phyloP scores from a whole-genome alignment of 192 early-diverging fungal genomes.

The Cladochytrium replicatum region DNA sequence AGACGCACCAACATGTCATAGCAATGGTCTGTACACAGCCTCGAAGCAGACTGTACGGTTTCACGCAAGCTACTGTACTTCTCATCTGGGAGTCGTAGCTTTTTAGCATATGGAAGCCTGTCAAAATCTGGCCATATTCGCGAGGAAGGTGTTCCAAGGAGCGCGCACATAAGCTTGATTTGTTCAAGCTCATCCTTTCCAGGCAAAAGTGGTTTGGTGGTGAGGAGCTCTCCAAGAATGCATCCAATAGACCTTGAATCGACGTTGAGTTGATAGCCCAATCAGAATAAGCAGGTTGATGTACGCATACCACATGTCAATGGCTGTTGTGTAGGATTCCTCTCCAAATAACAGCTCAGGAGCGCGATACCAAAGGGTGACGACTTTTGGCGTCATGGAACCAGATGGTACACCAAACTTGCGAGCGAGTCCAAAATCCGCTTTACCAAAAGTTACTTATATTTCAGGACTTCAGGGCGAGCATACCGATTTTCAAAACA shows the following conservation, averaged over 20 bases:
- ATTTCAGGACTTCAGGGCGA: neutral
- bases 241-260: constrained; percentile 82
- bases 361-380: constrained; percentile 95
- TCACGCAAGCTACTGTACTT: constrained; percentile 48
- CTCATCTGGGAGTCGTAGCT: constrained; percentile 48
- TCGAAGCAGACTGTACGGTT: too few relatives aligned
- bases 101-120: constrained; percentile 48
- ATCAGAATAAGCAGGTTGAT: neutral
- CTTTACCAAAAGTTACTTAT: constrained; percentile 27
- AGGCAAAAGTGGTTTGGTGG: constrained; percentile 60
- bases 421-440: constrained; percentile 86
- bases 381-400: constrained; percentile 78
- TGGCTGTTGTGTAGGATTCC: constrained; percentile 77
- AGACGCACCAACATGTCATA: too few relatives aligned
- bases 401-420: constrained; percentile 61
- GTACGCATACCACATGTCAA: constrained; percentile 62
- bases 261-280: neutral
- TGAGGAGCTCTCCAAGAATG: constrained; percentile 88
- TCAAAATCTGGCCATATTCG: constrained; percentile 70
- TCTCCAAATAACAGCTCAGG: constrained; percentile 85
- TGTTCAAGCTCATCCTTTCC: constrained; percentile 87
- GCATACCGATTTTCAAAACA: constrained; percentile 72
- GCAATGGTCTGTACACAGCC: too few relatives aligned
- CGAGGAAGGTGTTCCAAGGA: constrained; percentile 79
- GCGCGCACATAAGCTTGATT: constrained; percentile 69